Evolutionary conservation across 495 filamentous ascomycete genomes (phyloP), one percentile per base, ranked within the genome.

Genomic region (Penicillium argentinense): DNA sequence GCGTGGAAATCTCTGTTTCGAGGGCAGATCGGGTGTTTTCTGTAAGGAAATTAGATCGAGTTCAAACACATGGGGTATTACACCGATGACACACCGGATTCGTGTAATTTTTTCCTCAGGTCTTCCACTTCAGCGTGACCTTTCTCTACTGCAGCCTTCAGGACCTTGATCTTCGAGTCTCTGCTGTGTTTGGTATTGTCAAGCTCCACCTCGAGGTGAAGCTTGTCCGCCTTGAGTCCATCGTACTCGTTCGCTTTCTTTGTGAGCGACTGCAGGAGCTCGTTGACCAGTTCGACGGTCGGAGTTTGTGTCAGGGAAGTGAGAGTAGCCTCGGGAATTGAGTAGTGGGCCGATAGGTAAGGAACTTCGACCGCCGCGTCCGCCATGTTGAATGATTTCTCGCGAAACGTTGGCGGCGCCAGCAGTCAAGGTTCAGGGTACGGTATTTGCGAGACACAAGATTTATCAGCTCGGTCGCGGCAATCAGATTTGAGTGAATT

Each of bases 141-240:
- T 60, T 91, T 93, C 53, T 95, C 91, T 9, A 89, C 71, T 3
- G 84, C 83, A 26, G 76, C 72, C 62, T 91, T 95, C 69, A 95
- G 79, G 13, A 82, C 81, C 55, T 90, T 85, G 56, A 82, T 80
- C 63, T 88, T 87, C 12, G 85, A 82, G 59, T 97, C 92, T 29
- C 83, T 84, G 46, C 77, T 84, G 28, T 88, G 83, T 12, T 95
- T 84, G 19, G 85, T 82, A 68, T 86, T 91, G 64, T 97, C 93
- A 8, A 97, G 75, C 70, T 97, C 93, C n/a, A 97, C 89, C 45
- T 91, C 88, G 12, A 87, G 63, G 40, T 86, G 85, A 33, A 95
- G 77, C 66, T 95, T 96, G 33, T 93, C 86, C 5, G 91, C 83
- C 48, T 80, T 83, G 11, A 92, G 67, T 28, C 82, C 78, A 54